A percentile compares a stretch with the other conserved stretches of the same genome.
phyloP scores from a whole-genome alignment of 495 filamentous ascomycete genomes.

The Lophiotrema nucula region DNA sequence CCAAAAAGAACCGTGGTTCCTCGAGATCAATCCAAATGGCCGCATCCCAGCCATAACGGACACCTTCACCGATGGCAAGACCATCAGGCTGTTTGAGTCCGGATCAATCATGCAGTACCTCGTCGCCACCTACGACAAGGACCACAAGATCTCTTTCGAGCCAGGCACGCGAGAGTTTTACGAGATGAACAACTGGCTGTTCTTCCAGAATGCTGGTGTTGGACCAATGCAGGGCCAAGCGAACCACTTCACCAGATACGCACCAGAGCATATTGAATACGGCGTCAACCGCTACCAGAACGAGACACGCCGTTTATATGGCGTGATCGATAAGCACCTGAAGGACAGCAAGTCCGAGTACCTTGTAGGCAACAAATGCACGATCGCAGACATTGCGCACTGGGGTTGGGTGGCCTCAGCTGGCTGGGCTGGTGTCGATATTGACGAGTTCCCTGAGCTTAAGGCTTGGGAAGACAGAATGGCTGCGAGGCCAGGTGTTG shows the following conservation, averaged over 20 bases:
- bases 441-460: conserved; percentile 71
- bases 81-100: conserved; percentile 77
- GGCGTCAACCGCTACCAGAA: conserved; percentile 78
- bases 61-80: conserved; percentile 62
- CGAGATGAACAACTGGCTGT: conserved; percentile 78
- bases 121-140: conserved; percentile 72
- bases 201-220: conserved; percentile 65
- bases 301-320: conserved; percentile 78
- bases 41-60: conserved; percentile 92
- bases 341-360: conserved; percentile 51
- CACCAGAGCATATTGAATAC: conserved; percentile 84
- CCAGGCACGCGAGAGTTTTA: conserved; percentile 70
- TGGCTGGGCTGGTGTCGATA: conserved; percentile 71
- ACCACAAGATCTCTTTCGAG: conserved; percentile 83
- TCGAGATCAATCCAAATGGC: conserved; percentile 91
- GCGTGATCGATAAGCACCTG: conserved; percentile 74
- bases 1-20: conserved; percentile 85
- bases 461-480: conserved; percentile 68
- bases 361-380: conserved; percentile 74
- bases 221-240: conserved; percentile 89
- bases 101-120: conserved; percentile 88
- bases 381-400: conserved; percentile 80
- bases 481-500: conserved; percentile 61
- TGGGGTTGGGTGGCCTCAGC: conserved; percentile 62
- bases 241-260: conserved; percentile 86